Evolutionary conservation across 805 yeast genomes (phyloP).

Genomic region (Candida tammaniensis): DNA sequence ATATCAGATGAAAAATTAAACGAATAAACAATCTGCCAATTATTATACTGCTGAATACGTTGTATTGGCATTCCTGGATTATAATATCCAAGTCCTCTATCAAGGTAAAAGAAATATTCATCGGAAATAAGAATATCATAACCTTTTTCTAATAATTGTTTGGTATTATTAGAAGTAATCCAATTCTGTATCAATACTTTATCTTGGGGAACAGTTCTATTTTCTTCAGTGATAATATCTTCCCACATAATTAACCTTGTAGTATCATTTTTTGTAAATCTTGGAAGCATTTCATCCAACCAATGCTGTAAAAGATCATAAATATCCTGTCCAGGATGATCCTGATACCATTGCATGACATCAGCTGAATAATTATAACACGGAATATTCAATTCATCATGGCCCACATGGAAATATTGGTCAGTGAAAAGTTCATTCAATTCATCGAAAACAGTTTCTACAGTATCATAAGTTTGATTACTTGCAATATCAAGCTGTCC

Average conservation of each 20-base stretch:
- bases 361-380: constrained; percentile 31
- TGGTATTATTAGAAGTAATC: constrained; percentile 20
- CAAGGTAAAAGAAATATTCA: constrained; percentile 32
- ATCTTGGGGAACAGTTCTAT: constrained; percentile 25
- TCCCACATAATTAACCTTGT: constrained; percentile 40
- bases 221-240: constrained; percentile 24
- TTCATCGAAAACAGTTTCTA: constrained; percentile 32
- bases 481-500: constrained; percentile 38
- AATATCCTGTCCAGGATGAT: constrained; percentile 17
- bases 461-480: constrained; percentile 29
- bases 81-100: constrained; percentile 34
- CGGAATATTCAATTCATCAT: constrained; percentile 32
- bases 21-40: constrained; percentile 40
- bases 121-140: constrained; percentile 39
- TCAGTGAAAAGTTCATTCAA: constrained; percentile 29
- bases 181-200: constrained; percentile 33
- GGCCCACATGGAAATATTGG: constrained; percentile 39
- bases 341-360: constrained; percentile 26
- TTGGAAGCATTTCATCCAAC: constrained; percentile 32
- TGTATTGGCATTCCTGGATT: too few relatives aligned
- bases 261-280: constrained; percentile 18
- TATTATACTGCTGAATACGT: constrained; percentile 28
- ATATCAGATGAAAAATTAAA: constrained; percentile 30
- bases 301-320: constrained; percentile 31
- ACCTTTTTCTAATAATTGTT: constrained; percentile 27